Evolutionary conservation across 164 flowering plant species (phyloP), one percentile per base, ranked within the genome.

Genomic region (Aristolochia contorta): DNA sequence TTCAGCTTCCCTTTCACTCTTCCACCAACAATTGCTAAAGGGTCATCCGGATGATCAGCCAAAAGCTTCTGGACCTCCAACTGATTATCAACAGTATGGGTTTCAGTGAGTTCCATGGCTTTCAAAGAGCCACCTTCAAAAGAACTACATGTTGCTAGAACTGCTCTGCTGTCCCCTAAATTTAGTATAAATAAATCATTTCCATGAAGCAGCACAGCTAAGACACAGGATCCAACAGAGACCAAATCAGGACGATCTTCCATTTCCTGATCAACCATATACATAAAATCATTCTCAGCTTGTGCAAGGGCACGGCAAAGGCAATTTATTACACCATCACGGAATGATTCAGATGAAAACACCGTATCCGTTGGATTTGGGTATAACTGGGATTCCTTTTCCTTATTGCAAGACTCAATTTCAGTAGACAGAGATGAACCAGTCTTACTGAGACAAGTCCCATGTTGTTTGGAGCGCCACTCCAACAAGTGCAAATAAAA

Each of bases 261-360:
- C 75, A 72, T 72, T 61, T 72, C 75, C 41, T 72, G 75, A 53
- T 72, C 69, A 57, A 72, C 71, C 75, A 72, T 72, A 47, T 52
- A 53, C 71, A 64, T 51, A 41, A 72, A 72, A 67, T 72, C 71
- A 61, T 50, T 67, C 66, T 72, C 75, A 37, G 75, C 75, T 64
- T 72, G 75, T 43, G 66, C 68, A 64, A 72, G 59, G 43, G 71
- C 71, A 48, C 63, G 71, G 30, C 55, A 24, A 16, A 72, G 71
- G 56, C 75, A 72, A 52, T 64, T 71, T 18, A 72, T 51, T 21
- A 60, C 75, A 60, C 71, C 74, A 47, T 53, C 51, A 27, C 65
- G 55, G 50, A 67, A 71, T 15, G 74, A 52, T 41, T 71, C 71
- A 47, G 62, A 55, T 56, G 56, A 58, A 19, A 43, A 43, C 6